Evolutionary conservation across 2,329 filamentous ascomycete genomes (phyloP).

Genomic region (Penicillium frequentans): DNA sequence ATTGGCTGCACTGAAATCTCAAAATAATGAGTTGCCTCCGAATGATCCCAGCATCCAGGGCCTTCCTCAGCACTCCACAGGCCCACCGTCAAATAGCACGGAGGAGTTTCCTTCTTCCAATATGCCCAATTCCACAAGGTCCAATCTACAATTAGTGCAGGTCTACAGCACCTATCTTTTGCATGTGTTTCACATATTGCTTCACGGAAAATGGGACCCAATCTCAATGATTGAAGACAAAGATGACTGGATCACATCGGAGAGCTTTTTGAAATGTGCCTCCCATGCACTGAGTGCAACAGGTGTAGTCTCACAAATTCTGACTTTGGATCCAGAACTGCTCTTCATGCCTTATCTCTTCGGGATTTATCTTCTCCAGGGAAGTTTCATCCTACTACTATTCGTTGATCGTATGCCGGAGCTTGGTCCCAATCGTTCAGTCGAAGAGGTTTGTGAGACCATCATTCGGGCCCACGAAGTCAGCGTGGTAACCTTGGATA

Average conservation of each 20-base stretch:
- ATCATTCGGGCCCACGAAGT: conserved; percentile 54
- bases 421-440: conserved; percentile 46
- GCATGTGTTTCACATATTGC: conserved; percentile 50
- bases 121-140: neutral
- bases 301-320: conserved; percentile 48
- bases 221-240: conserved; percentile 52
- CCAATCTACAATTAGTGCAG: conserved; percentile 36
- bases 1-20: conserved; percentile 33
- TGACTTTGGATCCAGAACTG: conserved; percentile 51
- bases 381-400: conserved; percentile 52
- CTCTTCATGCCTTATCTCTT: conserved; percentile 56
- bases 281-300: conserved; percentile 51
- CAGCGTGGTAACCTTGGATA: conserved; percentile 52
- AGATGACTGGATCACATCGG: conserved; percentile 51
- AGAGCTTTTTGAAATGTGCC: conserved; percentile 48
- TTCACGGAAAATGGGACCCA: conserved; percentile 53
- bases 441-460: conserved; percentile 51
- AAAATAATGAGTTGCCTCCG: conserved; percentile 7
- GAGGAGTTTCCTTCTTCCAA: neutral
- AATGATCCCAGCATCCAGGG: neutral
- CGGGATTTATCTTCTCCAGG: conserved; percentile 54
- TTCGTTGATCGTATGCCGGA: conserved; percentile 54
- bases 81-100: neutral
- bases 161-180: conserved; percentile 52
- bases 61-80: neutral